phyloP scores from a whole-genome alignment of 148 eudicot species.

The Linanthus parryae region DNA sequence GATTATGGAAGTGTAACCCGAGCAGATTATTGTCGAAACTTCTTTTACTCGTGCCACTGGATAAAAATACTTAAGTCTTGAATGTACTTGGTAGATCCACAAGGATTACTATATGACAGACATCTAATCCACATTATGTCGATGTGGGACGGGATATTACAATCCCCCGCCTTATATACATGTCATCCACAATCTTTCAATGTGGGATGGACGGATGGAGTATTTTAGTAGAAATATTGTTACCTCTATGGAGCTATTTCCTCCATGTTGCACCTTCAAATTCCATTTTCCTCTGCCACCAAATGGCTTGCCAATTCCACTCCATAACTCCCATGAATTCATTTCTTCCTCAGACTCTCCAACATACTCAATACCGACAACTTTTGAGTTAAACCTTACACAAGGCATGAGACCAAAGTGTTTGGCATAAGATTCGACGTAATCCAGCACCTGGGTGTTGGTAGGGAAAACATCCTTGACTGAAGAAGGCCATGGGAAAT shows the following conservation, averaged over 20 bases:
- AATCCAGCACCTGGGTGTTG: conserved; percentile 5
- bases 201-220: conserved; percentile 22
- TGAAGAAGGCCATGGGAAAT: conserved; percentile 22
- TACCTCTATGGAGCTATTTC: background rate
- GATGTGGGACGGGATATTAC: too few species aligned
- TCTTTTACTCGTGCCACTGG: too few species aligned
- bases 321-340: conserved; percentile 7
- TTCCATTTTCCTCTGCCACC: conserved; percentile 9
- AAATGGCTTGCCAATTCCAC: conserved; percentile 10
- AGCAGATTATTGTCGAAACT: too few species aligned
- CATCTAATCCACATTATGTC: too few species aligned
- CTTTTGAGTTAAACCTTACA: conserved; percentile 9
- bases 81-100: too few species aligned
- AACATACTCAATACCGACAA: conserved; percentile 5
- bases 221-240: conserved; percentile 4
- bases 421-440: conserved; percentile 8
- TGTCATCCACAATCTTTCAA: conserved; percentile 24
- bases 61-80: too few species aligned
- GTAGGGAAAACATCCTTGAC: conserved; percentile 15
- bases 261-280: conserved; percentile 7
- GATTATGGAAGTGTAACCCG: too few species aligned
- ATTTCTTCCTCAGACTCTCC: conserved; percentile 1
- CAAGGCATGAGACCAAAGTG: conserved; percentile 10
- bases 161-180: too few species aligned
- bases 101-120: too few species aligned